phyloP scores from a whole-genome alignment of 768 basidiomycete genomes.

The Lyophyllum atratum region DNA sequence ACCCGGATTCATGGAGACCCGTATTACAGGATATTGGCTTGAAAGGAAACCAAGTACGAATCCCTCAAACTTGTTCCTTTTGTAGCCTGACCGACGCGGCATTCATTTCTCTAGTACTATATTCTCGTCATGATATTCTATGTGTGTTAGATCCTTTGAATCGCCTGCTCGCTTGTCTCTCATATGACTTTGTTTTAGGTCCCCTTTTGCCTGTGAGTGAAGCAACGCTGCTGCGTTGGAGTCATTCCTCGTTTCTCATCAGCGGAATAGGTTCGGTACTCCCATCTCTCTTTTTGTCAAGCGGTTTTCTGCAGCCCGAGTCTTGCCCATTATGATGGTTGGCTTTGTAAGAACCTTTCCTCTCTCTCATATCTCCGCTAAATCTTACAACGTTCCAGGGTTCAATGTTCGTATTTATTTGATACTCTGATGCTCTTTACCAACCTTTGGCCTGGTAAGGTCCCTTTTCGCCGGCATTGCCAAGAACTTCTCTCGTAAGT shows the following conservation, averaged over 20 bases:
- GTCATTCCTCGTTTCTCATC: not conserved
- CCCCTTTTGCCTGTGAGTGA: slow-evolving; percentile 46
- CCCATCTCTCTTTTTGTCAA: slow-evolving; percentile 53
- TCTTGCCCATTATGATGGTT: slow-evolving; percentile 51
- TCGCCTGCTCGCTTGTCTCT: not conserved
- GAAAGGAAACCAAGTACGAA: slow-evolving; percentile 43
- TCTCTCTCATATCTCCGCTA: not conserved
- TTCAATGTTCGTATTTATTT: slow-evolving; percentile 34
- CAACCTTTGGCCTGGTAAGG: slow-evolving; percentile 24
- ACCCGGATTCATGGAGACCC: not conserved
- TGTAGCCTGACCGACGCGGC: not conserved
- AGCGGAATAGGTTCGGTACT: slow-evolving; percentile 41
- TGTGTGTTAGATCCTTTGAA: slow-evolving; percentile 22
- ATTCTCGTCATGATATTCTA: slow-evolving; percentile 51
- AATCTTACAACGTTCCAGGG: slow-evolving; percentile 27
- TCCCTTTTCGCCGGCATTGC: slow-evolving; percentile 46
- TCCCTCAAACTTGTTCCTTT: not conserved
- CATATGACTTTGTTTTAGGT: slow-evolving; percentile 26
- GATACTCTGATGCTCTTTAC: not conserved
- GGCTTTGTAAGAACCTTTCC: slow-evolving; percentile 41
- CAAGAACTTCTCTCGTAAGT: slow-evolving; percentile 45
- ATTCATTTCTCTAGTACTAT: slow-evolving; percentile 38
- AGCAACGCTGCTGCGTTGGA: not conserved
- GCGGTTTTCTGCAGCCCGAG: slow-evolving; percentile 45
- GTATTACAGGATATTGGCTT: slow-evolving; percentile 40